A percentile compares a stretch with the other conserved stretches of the same genome.
These are phyloP conservation scores for Blastocystis sp. DNA, from an alignment of 352 stramenopile genomes.

Conservation along the genomic window DNA sequence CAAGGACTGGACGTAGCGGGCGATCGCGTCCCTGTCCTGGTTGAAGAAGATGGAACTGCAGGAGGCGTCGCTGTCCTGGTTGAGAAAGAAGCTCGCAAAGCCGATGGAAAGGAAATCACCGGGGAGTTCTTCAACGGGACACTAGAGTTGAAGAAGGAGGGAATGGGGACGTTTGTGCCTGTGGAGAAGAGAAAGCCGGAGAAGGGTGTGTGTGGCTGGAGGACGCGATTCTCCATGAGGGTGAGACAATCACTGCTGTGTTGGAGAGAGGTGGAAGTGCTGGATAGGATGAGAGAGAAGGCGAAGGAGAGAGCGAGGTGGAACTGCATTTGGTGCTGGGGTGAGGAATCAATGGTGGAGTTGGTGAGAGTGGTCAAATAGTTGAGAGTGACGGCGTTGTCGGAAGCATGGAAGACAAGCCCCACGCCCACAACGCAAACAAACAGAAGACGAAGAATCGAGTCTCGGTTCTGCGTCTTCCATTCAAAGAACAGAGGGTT, in stretches of 20 bases:
- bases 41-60: not conserved
- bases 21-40: not conserved
- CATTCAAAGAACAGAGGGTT: not conserved
- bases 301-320: not conserved
- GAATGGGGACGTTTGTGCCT: not conserved
- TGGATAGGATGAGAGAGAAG: not conserved
- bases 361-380: not conserved
- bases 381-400: not conserved
- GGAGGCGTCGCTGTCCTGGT: not conserved
- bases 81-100: not conserved
- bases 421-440: conserved; percentile 32
- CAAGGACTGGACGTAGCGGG: not conserved
- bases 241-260: not conserved
- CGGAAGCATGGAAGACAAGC: not conserved
- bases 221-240: not conserved
- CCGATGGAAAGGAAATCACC: conserved; percentile 14
- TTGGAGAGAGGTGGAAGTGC: not conserved
- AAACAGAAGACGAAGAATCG: conserved; percentile 38
- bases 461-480: conserved; percentile 1
- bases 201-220: not conserved
- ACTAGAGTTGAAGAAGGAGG: not conserved
- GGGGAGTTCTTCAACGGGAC: conserved; percentile 16
- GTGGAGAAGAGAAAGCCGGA: not conserved
- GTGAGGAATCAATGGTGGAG: not conserved
- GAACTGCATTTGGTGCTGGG: not conserved